Percentiles rank a stretch among this genome's conserved stretches.
phyloP scores from a whole-genome alignment of 345 rosid genomes.

The Citrus cavaleriei region DNA sequence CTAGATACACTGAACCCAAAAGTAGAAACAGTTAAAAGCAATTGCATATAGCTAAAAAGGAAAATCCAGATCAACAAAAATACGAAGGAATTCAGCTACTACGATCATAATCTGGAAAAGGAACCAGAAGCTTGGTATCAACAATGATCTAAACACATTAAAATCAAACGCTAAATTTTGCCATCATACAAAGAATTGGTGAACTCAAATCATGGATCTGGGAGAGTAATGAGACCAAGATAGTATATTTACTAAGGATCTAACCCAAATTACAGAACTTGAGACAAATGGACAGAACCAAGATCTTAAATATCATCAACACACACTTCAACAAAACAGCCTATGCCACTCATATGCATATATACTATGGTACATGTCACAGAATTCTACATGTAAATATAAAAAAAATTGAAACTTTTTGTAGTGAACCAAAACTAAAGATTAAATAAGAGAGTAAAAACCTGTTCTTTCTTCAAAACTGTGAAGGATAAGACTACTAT shows the following conservation, averaged over 20 bases:
- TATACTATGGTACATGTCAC: neutral
- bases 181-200: slow-evolving; percentile 5
- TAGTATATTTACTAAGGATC: slow-evolving; percentile 26
- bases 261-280: slow-evolving; percentile 16
- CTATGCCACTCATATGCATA: neutral
- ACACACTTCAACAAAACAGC: neutral
- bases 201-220: slow-evolving; percentile 35
- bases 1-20: neutral
- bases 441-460: slow-evolving; percentile 10
- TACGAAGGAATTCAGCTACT: slow-evolving; percentile 5
- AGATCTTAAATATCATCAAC: slow-evolving; percentile 27
- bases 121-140: slow-evolving; percentile 3
- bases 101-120: neutral
- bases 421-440: slow-evolving; percentile 15
- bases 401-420: slow-evolving; percentile 9
- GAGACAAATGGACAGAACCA: slow-evolving; percentile 19
- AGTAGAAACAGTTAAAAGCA: neutral
- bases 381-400: slow-evolving; percentile 1
- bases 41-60: neutral
- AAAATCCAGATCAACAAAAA: slow-evolving; percentile 18
- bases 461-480: slow-evolving; percentile 20
- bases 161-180: neutral
- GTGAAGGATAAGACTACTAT: neutral
- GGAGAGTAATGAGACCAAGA: slow-evolving; percentile 8
- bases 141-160: slow-evolving; percentile 1